These are phyloP conservation scores for Evernia prunastri DNA, from an alignment of 495 filamentous ascomycete genomes.

Conservation along the genomic window DNA sequence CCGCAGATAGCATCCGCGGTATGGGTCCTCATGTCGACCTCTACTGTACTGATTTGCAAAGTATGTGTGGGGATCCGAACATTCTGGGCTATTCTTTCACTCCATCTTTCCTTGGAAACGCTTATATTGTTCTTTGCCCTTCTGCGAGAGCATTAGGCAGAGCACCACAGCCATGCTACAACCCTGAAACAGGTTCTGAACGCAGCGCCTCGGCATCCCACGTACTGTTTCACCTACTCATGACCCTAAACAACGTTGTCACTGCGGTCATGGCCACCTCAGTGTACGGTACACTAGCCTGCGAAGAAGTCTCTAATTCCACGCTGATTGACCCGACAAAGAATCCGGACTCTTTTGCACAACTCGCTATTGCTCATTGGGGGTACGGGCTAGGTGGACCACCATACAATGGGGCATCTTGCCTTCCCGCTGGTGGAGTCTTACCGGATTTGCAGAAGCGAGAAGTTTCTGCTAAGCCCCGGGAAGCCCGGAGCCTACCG, in stretches of 20 bases:
- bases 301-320: constrained; percentile 4
- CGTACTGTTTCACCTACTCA: constrained; percentile 16
- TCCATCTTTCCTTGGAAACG: constrained; percentile 11
- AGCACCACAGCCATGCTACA: constrained; percentile 9
- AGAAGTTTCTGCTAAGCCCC: not conserved
- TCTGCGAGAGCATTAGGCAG: constrained; percentile 4
- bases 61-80: constrained; percentile 11
- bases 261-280: not conserved
- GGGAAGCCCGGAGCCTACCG: too few relatives aligned
- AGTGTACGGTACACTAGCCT: constrained; percentile 8
- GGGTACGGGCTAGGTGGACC: constrained; percentile 14
- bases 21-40: constrained; percentile 8
- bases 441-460: constrained; percentile 6
- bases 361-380: constrained; percentile 20
- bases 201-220: constrained; percentile 10
- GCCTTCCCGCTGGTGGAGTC: not conserved
- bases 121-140: constrained; percentile 13
- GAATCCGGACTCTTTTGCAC: constrained; percentile 18
- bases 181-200: not conserved
- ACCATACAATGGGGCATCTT: constrained; percentile 11
- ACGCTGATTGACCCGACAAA: not conserved
- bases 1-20: constrained; percentile 7
- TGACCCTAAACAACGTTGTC: constrained; percentile 12
- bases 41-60: constrained; percentile 3
- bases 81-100: constrained; percentile 17